These are phyloP conservation scores for Phytophthora meadii DNA, from an alignment of 352 stramenopile species.

Conservation along the genomic window DNA sequence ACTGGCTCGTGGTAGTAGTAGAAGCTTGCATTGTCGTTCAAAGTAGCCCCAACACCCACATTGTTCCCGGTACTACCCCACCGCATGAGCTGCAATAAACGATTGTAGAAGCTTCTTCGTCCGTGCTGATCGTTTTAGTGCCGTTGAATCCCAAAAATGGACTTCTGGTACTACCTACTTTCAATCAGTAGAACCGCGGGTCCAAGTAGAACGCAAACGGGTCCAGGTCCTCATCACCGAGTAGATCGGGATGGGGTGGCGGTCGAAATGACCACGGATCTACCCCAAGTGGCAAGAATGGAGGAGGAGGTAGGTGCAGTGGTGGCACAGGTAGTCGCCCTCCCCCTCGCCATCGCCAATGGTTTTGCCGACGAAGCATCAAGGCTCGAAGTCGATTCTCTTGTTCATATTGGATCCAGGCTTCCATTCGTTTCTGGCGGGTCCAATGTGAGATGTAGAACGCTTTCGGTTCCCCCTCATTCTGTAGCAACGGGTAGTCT, in stretches of 20 bases:
- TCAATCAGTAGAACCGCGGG: neutral
- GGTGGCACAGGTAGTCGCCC: conserved; percentile 13
- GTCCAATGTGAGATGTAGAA: conserved; percentile 29
- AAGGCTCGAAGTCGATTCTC: conserved; percentile 13
- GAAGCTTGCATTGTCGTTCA: conserved; percentile 29
- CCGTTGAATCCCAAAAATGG: conserved; percentile 20
- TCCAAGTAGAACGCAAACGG: conserved; percentile 25
- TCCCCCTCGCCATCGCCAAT: conserved; percentile 23
- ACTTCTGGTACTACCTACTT: neutral
- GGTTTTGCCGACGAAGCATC: conserved; percentile 9
- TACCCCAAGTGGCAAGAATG: conserved; percentile 21
- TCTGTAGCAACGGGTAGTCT: conserved; percentile 28
- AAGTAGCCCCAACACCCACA: conserved; percentile 21
- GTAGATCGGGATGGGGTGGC: conserved; percentile 8
- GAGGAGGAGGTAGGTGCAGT: conserved; percentile 24
- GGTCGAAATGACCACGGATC: conserved; percentile 20
- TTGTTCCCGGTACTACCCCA: conserved; percentile 29
- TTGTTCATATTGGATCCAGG: conserved; percentile 11
- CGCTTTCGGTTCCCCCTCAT: conserved; percentile 18
- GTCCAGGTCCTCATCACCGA: conserved; percentile 28
- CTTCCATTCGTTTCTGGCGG: conserved; percentile 24
- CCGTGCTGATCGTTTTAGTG: conserved; percentile 9
- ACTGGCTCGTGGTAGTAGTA: conserved; percentile 38
- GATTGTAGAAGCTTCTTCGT: conserved; percentile 10
- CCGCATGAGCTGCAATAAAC: conserved; percentile 20